phyloP scores from a whole-genome alignment of 169 alveolate species.

The Sarcocystis neurona region DNA sequence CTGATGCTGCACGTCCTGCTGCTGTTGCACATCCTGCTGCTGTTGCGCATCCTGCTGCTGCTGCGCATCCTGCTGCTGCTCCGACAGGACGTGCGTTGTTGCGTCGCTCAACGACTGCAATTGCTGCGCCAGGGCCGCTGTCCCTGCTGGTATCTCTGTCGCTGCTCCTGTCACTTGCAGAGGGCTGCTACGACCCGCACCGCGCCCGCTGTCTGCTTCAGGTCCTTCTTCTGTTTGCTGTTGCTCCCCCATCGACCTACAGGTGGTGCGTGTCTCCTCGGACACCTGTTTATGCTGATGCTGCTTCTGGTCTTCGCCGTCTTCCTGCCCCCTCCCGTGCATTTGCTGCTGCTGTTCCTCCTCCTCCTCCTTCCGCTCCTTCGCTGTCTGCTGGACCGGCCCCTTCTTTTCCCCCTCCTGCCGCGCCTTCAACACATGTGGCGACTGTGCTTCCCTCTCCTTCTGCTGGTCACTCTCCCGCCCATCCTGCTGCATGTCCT shows the following conservation, averaged over 20 bases:
- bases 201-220: too few species aligned
- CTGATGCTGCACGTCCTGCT: too few species aligned
- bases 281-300: not conserved
- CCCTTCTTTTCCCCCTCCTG: not conserved
- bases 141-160: too few species aligned
- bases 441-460: not conserved
- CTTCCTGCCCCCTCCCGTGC: not conserved
- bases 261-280: not conserved
- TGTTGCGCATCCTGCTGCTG: too few species aligned
- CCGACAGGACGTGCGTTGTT: too few species aligned
- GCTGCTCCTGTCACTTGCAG: too few species aligned
- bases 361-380: not conserved
- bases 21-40: too few species aligned
- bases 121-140: too few species aligned
- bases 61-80: too few species aligned
- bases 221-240: not conserved
- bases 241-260: not conserved
- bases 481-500: not conserved
- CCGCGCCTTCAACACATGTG: not conserved
- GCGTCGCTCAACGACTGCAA: too few species aligned
- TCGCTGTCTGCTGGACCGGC: not conserved
- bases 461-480: not conserved
- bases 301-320: not conserved
- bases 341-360: not conserved
- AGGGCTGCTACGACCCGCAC: too few species aligned